A percentile compares a stretch with the other conserved stretches of the same genome.
phyloP scores from a whole-genome alignment of 345 rosid genomes.

The Iberis pinnata region DNA sequence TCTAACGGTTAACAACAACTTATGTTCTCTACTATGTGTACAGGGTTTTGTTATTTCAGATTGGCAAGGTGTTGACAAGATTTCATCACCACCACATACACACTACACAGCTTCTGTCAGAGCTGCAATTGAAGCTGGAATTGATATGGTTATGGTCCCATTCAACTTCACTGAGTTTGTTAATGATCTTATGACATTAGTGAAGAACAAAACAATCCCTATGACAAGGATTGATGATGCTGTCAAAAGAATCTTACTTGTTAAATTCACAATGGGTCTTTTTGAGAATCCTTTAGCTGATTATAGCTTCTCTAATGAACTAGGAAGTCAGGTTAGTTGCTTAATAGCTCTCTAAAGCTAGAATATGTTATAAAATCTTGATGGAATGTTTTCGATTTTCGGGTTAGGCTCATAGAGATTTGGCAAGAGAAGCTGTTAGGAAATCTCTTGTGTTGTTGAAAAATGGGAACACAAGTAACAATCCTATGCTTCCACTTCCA shows the following conservation, averaged over 20 bases:
- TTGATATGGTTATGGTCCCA: conserved; percentile 97
- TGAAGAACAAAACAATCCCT: conserved; percentile 50
- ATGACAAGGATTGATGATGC: conserved; percentile 91
- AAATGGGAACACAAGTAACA: conserved; percentile 59
- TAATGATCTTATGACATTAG: conserved; percentile 54
- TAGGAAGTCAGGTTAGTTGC: conserved; percentile 71
- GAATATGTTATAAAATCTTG: conserved; percentile 5
- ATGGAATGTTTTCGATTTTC: conserved; percentile 4
- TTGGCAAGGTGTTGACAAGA: conserved; percentile 89
- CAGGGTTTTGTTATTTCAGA: conserved; percentile 96
- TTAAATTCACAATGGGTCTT: conserved; percentile 83
- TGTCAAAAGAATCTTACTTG: conserved; percentile 64
- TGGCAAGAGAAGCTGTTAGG: conserved; percentile 96
- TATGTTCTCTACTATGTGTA: conserved; percentile 22
- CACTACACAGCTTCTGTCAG: conserved; percentile 74
- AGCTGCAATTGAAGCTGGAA: conserved; percentile 77
- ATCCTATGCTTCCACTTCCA: conserved; percentile 74
- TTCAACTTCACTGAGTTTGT: conserved; percentile 63
- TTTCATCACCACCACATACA: conserved; percentile 64
- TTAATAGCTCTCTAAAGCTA: not conserved
- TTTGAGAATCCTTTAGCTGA: conserved; percentile 93
- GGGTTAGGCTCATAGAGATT: conserved; percentile 82
- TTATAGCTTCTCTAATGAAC: conserved; percentile 56
- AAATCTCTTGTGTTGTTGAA: conserved; percentile 90
- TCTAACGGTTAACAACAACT: too few species aligned